Conservation (phyloP, 2,329 filamentous ascomycete genomes). For the Monilinia vaccinii-corymbosi region DNA sequence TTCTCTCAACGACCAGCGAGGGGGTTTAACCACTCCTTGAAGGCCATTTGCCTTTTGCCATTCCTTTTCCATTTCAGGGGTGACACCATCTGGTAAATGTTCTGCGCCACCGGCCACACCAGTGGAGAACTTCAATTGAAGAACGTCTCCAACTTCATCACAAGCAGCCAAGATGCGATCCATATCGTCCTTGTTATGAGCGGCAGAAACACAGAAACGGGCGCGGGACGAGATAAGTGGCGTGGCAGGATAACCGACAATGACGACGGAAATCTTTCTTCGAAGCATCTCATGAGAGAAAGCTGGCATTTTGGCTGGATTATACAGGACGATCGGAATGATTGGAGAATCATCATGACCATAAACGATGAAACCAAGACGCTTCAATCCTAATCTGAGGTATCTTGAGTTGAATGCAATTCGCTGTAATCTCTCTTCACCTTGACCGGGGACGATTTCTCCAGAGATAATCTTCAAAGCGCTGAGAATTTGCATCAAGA, state of each 20-base stretch:
- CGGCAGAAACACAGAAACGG: constrained; percentile 89
- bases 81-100: constrained; percentile 62
- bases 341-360: constrained; percentile 98
- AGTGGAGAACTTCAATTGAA: constrained; percentile 96
- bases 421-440: constrained; percentile 88
- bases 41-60: constrained; percentile 50
- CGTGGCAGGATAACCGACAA: constrained; percentile 94
- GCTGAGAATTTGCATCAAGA: constrained; percentile 82
- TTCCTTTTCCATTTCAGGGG: constrained; percentile 62
- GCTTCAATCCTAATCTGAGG: constrained; percentile 93
- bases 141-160: constrained; percentile 81
- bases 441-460: constrained; percentile 80
- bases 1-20: constrained; percentile 62
- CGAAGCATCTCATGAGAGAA: constrained; percentile 98
- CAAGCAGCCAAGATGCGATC: constrained; percentile 83
- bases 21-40: constrained; percentile 42
- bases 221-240: constrained; percentile 90
- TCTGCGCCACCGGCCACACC: constrained; percentile 84
- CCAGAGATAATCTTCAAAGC: constrained; percentile 84
- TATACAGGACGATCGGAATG: constrained; percentile 87
- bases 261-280: constrained; percentile 94
- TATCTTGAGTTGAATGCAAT: constrained; percentile 98
- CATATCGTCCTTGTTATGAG: constrained; percentile 97
- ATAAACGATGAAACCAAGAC: constrained; percentile 92
- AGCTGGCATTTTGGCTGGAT: constrained; percentile 97